Conservation (phyloP, 2,329 filamentous ascomycete species). For the Phialophora macrospora region DNA sequence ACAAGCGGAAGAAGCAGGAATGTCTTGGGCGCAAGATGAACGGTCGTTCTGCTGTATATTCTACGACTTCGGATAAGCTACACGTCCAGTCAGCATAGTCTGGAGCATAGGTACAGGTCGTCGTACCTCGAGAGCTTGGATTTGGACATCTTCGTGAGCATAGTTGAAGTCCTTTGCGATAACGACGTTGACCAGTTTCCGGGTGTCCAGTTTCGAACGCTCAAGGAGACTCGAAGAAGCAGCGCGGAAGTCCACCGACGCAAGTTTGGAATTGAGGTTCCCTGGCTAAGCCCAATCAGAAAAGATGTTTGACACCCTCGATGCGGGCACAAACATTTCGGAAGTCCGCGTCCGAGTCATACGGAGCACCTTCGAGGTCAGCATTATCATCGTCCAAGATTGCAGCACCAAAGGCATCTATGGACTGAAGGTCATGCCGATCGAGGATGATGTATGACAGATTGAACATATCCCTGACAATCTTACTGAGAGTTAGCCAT, state of each 20-base stretch:
- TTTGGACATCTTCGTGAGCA: constrained; percentile 76
- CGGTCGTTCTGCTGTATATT: constrained; percentile 74
- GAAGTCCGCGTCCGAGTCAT: constrained; percentile 28
- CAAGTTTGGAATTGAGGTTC: constrained; percentile 23
- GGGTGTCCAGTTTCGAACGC: constrained; percentile 50
- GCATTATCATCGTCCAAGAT: constrained; percentile 60
- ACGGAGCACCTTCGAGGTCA: constrained; percentile 17
- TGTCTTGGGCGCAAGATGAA: constrained; percentile 73
- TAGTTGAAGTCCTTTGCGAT: constrained; percentile 79
- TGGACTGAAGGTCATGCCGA: constrained; percentile 72
- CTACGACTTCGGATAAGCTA: constrained; percentile 79
- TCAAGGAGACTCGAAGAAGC: constrained; percentile 18
- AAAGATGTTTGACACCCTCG: background rate
- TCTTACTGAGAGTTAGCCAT: constrained; percentile 50
- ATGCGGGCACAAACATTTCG: constrained; percentile 13
- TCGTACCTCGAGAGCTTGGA: constrained; percentile 69
- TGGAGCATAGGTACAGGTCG: background rate
- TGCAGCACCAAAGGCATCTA: constrained; percentile 78
- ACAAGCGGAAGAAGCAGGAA: constrained; percentile 83
- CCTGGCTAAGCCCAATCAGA: constrained; percentile 18
- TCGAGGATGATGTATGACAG: constrained; percentile 72
- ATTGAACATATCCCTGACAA: constrained; percentile 72
- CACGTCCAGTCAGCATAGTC: constrained; percentile 46
- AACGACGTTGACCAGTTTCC: constrained; percentile 77
- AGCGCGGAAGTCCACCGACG: constrained; percentile 26